These are phyloP conservation scores for Pterocarpus macrocarpus DNA, from an alignment of 306 rosid species.

Conservation along the genomic window DNA sequence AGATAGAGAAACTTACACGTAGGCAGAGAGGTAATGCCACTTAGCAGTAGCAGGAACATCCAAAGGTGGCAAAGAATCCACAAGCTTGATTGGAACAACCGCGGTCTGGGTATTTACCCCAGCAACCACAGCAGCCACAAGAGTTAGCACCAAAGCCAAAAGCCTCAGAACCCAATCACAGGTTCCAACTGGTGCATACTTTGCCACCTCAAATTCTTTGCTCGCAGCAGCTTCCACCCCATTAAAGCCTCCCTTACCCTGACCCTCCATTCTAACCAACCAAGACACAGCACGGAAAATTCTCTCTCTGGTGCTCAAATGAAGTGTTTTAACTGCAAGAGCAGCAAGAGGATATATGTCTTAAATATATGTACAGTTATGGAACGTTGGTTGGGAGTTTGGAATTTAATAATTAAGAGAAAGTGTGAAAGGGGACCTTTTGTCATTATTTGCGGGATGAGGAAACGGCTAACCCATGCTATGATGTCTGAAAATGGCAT, in stretches of 20 bases:
- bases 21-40: slow-evolving; percentile 77
- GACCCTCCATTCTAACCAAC: slow-evolving; percentile 45
- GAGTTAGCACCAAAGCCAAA: slow-evolving; percentile 56
- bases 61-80: slow-evolving; percentile 60
- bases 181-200: slow-evolving; percentile 9
- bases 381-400: too few species aligned
- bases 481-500: slow-evolving; percentile 6
- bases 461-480: not conserved
- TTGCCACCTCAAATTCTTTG: slow-evolving; percentile 33
- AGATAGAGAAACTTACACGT: slow-evolving; percentile 54
- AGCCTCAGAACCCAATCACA: slow-evolving; percentile 65
- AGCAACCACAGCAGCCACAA: slow-evolving; percentile 64
- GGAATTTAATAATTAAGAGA: too few species aligned
- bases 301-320: not conserved
- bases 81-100: slow-evolving; percentile 49
- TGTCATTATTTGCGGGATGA: too few species aligned
- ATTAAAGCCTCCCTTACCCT: slow-evolving; percentile 29
- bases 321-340: not conserved
- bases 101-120: slow-evolving; percentile 63
- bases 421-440: too few species aligned
- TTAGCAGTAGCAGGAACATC: slow-evolving; percentile 66
- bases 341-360: too few species aligned
- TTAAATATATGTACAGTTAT: too few species aligned
- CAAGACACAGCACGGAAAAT: not conserved
- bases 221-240: slow-evolving; percentile 42